phyloP scores from a whole-genome alignment of 2,329 filamentous ascomycete species.

The Sporothrix euskadiensis region DNA sequence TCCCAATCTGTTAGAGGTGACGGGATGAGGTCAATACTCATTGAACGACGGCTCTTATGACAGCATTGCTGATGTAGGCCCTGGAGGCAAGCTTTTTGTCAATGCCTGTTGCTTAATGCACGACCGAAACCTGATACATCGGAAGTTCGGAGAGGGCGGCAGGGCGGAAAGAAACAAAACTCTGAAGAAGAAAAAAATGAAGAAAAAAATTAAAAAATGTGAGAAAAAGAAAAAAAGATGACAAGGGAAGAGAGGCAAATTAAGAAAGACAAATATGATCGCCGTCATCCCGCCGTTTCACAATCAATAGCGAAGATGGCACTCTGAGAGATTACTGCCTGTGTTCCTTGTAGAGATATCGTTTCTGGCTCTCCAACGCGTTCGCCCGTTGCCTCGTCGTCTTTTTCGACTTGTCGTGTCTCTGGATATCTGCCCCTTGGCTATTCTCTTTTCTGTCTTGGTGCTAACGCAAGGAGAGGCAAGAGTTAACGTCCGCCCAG shows the following conservation, averaged over 20 bases:
- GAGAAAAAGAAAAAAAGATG: neutral
- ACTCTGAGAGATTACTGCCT: neutral
- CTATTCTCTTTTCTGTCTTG: neutral
- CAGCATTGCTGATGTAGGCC: slow-evolving; percentile 11
- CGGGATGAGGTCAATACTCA: neutral
- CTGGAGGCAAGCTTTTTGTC: neutral
- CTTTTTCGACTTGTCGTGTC: neutral
- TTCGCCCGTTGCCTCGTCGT: neutral
- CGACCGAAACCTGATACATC: slow-evolving; percentile 21
- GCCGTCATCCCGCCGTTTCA: slow-evolving; percentile 13
- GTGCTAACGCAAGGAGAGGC: neutral
- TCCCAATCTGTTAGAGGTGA: neutral
- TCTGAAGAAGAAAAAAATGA: neutral
- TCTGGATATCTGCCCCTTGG: slow-evolving; percentile 1
- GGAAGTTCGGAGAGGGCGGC: slow-evolving; percentile 14
- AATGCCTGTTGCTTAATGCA: slow-evolving; percentile 20
- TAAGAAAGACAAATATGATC: neutral
- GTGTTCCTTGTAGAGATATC: neutral
- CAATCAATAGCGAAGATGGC: neutral
- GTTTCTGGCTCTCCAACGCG: neutral
- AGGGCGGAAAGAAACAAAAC: neutral
- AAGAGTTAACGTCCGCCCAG: neutral
- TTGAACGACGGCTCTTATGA: neutral
- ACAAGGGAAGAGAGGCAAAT: slow-evolving; percentile 14
- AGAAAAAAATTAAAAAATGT: neutral